Conservation (phyloP, 148 eudicot species). For the Rhododendron kiyosumense region DNA sequence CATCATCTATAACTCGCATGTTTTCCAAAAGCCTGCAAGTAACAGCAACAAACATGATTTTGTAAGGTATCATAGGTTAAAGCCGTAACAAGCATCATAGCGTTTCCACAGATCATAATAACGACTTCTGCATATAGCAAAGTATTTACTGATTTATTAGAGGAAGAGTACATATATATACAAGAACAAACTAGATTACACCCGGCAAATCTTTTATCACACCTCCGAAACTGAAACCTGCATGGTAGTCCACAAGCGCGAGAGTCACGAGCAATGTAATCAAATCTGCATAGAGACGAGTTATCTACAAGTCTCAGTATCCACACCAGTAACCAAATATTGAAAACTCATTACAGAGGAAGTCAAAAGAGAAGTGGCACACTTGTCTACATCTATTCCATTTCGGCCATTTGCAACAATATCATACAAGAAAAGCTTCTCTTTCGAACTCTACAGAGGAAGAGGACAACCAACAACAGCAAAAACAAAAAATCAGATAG, state of each 20-base stretch:
- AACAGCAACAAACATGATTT: background rate
- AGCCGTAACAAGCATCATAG: background rate
- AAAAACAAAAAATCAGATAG: background rate
- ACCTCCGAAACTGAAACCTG: slow-evolving; percentile 58
- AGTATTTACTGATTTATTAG: too few relatives aligned
- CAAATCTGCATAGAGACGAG: slow-evolving; percentile 37
- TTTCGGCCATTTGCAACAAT: slow-evolving; percentile 73
- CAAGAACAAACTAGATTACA: background rate
- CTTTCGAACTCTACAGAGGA: slow-evolving; percentile 36
- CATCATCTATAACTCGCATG: slow-evolving; percentile 61
- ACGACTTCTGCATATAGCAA: background rate
- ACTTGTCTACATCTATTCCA: slow-evolving; percentile 79
- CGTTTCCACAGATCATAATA: background rate
- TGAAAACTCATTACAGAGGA: background rate
- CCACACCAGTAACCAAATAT: background rate
- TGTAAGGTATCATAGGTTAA: background rate
- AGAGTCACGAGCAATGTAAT: slow-evolving; percentile 65
- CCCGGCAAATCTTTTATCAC: background rate
- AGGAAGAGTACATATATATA: background rate
- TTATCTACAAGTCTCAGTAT: background rate
- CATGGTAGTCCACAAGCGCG: slow-evolving; percentile 70
- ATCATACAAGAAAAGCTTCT: slow-evolving; percentile 59
- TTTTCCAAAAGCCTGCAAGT: slow-evolving; percentile 55
- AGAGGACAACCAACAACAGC: background rate
- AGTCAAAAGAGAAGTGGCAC: slow-evolving; percentile 5